These are phyloP conservation scores for Tricladium varicosporioides DNA, from an alignment of 2,329 filamentous ascomycete genomes.

Conservation along the genomic window DNA sequence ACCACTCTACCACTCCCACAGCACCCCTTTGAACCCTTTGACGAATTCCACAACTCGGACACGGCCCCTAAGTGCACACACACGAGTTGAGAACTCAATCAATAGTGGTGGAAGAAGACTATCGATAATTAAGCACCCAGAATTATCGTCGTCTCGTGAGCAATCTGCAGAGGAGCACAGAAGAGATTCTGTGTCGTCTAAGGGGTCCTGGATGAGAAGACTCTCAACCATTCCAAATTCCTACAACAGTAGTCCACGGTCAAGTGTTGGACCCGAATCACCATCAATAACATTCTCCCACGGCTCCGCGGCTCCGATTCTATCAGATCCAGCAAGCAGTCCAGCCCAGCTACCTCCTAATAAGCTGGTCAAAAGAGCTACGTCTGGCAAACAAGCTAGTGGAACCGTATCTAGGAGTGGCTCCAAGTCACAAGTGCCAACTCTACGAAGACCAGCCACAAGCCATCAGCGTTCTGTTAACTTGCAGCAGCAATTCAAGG, in stretches of 20 bases:
- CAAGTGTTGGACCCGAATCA: slow-evolving; percentile 64
- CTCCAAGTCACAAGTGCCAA: slow-evolving; percentile 60
- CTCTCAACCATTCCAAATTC: slow-evolving; percentile 65
- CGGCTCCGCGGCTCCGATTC: slow-evolving; percentile 64
- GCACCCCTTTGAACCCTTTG: slow-evolving; percentile 19
- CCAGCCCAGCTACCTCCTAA: slow-evolving; percentile 58
- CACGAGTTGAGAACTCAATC: slow-evolving; percentile 24
- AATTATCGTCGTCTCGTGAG: slow-evolving; percentile 21
- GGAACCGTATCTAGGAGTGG: slow-evolving; percentile 45
- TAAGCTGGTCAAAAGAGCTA: slow-evolving; percentile 73
- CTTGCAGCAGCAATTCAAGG: slow-evolving; percentile 50
- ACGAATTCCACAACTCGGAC: slow-evolving; percentile 16
- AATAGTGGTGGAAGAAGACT: slow-evolving; percentile 24
- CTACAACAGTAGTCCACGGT: slow-evolving; percentile 61
- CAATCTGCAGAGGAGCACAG: slow-evolving; percentile 23
- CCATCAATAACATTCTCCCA: slow-evolving; percentile 65
- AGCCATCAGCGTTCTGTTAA: slow-evolving; percentile 76
- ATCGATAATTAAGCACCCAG: slow-evolving; percentile 26
- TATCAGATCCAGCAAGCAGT: slow-evolving; percentile 37
- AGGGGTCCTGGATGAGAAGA: slow-evolving; percentile 70
- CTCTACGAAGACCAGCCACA: slow-evolving; percentile 70
- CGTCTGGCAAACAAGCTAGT: slow-evolving; percentile 50
- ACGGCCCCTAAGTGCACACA: slow-evolving; percentile 13
- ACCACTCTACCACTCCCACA: slow-evolving; percentile 9
- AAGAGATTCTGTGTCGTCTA: slow-evolving; percentile 58